Evolutionary conservation across 2,329 filamentous ascomycete species (phyloP), one percentile per base, ranked within the genome.

Genomic region (Aureobasidium sp.): DNA sequence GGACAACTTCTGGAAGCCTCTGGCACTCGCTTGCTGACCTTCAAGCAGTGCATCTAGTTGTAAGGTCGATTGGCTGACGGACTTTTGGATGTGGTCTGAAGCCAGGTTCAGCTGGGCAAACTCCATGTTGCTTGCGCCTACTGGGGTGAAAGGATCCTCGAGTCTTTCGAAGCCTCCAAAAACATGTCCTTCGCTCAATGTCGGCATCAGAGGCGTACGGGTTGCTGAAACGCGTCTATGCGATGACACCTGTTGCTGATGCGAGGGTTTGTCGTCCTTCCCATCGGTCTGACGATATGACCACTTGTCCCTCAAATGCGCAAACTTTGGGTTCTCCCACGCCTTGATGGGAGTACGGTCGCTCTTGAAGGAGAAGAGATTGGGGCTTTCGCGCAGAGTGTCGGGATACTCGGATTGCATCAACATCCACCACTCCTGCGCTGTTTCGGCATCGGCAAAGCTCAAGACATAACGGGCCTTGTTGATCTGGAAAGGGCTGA

Each of bases 371-470:
- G 65, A 69, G 64, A 71, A 71, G 13, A 71, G 66, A 49, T 70
- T 69, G 6, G 67, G 65, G 23, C 66, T 67, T 15, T 69, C 69
- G 29, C 69, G 66, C 35, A 66, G 61, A 17, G 63, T 62, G 7
- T 66, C 67, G 10, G 66, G 65, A 60, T 69, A 71, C 60, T 70
- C 62, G 4, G 64, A 60, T 58, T 70, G 68, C 13, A 71, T 63
- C 23, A 70, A 62, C 1, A 61, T 59, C 68, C 68, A 71, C 69
- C 69, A 71, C 57, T 71, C 67, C 61, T 69, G 67, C 21, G 69
- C 69, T 46, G 67, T 62, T 4, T 62, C 60, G 54, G 67, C 67
- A 11, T 67, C 66, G 40, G 68, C 68, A 51, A 71, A 71, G 15
- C 69, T 71, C 38, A 71, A 65, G 2, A 71, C 65, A 45, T 68